Evolutionary conservation across 2,329 filamentous ascomycete genomes (phyloP).

Genomic region (Pezicula neosporulosa): DNA sequence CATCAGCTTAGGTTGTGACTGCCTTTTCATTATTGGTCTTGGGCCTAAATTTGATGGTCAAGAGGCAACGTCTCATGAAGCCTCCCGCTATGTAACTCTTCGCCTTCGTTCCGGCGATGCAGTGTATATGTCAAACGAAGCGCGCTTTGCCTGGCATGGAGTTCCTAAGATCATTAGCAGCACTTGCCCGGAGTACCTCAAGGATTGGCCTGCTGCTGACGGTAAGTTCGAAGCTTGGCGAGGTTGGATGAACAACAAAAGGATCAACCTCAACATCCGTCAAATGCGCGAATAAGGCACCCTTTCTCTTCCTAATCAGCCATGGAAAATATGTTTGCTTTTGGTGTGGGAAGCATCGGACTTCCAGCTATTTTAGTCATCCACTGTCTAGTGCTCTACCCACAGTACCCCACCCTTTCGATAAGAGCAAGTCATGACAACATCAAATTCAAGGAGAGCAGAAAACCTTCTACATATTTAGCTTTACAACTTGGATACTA

Average conservation of each 20-base stretch:
- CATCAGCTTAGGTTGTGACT: constrained; percentile 86
- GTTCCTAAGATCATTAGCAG: constrained; percentile 80
- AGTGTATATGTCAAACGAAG: constrained; percentile 80
- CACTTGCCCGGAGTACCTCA: constrained; percentile 74
- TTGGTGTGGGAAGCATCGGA: neutral
- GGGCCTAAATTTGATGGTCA: constrained; percentile 10
- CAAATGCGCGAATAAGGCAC: constrained; percentile 62
- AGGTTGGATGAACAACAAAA: constrained; percentile 84
- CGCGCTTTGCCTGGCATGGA: constrained; percentile 91
- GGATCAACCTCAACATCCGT: constrained; percentile 88
- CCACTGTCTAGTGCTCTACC: neutral
- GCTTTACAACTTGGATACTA: neutral
- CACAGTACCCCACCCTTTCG: constrained; percentile 1
- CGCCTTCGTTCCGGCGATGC: constrained; percentile 81
- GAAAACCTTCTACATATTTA: neutral
- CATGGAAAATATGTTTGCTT: neutral
- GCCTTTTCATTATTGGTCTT: constrained; percentile 79
- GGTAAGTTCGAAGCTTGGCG: constrained; percentile 58
- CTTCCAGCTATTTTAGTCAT: constrained; percentile 1
- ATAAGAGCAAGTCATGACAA: neutral
- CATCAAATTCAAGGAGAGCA: neutral
- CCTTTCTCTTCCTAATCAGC: constrained; percentile 26
- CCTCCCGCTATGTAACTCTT: constrained; percentile 54
- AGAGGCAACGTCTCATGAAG: constrained; percentile 11
- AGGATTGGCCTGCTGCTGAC: constrained; percentile 65